These are phyloP conservation scores for Myrica gale DNA, from an alignment of 306 rosid species.

Conservation along the genomic window DNA sequence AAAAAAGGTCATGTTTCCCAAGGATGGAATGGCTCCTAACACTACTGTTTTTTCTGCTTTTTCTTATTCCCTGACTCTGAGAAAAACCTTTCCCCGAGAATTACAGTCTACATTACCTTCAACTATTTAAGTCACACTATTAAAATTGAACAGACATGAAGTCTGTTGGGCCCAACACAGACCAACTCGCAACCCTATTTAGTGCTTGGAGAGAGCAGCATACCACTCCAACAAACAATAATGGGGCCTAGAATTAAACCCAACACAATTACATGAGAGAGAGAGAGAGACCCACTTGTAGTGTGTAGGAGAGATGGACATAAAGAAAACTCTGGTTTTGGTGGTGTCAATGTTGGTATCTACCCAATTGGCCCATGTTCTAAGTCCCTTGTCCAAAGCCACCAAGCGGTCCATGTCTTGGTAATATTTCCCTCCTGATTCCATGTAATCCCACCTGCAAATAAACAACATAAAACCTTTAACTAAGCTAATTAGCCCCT, in stretches of 20 bases:
- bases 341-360: slow-evolving; percentile 60
- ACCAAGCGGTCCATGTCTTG: slow-evolving; percentile 80
- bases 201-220: slow-evolving; percentile 31
- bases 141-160: slow-evolving; percentile 2
- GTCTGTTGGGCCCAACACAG: neutral
- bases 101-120: neutral
- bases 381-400: slow-evolving; percentile 79
- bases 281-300: slow-evolving; percentile 47
- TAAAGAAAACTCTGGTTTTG: slow-evolving; percentile 72
- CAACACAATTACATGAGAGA: slow-evolving; percentile 42
- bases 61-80: neutral
- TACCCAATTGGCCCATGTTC: slow-evolving; percentile 95
- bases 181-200: slow-evolving; percentile 20
- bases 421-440: slow-evolving; percentile 67
- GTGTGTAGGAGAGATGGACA: slow-evolving; percentile 85
- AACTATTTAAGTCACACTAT: neutral
- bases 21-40: neutral
- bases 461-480: slow-evolving; percentile 19
- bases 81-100: neutral
- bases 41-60: neutral
- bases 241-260: slow-evolving; percentile 29
- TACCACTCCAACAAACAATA: slow-evolving; percentile 18
- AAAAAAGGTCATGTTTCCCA: neutral
- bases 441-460: slow-evolving; percentile 95
- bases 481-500: neutral